Percentiles rank a stretch among this genome's conserved stretches.
Evolutionary conservation across 2,329 filamentous ascomycete species (phyloP).

Genomic region (Diaporthe velutina): DNA sequence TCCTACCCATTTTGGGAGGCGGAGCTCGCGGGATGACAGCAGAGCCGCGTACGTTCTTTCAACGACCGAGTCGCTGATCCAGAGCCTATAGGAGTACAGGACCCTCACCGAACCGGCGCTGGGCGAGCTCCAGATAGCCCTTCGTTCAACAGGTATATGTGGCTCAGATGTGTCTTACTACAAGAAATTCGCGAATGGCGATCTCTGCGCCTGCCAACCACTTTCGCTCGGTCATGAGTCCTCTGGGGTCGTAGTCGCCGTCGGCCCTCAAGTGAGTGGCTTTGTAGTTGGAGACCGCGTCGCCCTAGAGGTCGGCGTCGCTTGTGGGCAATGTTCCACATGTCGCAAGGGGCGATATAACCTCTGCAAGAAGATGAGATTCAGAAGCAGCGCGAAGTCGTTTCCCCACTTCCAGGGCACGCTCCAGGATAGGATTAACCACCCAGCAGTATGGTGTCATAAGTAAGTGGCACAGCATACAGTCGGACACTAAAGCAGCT

Average conservation of each 20-base stretch:
- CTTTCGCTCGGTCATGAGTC: constrained; percentile 75
- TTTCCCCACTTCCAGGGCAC: constrained; percentile 75
- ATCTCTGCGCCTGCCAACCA: constrained; percentile 75
- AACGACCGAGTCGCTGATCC: constrained; percentile 39
- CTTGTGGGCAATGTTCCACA: constrained; percentile 64
- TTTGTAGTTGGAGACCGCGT: constrained; percentile 70
- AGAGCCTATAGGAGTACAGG: constrained; percentile 59
- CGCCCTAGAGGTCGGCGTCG: constrained; percentile 69
- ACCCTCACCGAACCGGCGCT: constrained; percentile 59
- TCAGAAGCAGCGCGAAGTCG: constrained; percentile 72
- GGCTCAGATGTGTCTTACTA: constrained; percentile 80
- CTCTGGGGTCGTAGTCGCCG: constrained; percentile 68
- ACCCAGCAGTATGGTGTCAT: constrained; percentile 73
- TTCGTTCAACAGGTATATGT: constrained; percentile 77
- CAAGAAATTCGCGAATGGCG: constrained; percentile 79
- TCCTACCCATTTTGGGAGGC: constrained; percentile 28
- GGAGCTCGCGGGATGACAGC: constrained; percentile 30
- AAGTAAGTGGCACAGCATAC: constrained; percentile 58
- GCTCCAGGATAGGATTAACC: constrained; percentile 73
- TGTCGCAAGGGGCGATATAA: constrained; percentile 71
- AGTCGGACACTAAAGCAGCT: background rate
- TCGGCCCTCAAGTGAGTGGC: constrained; percentile 65
- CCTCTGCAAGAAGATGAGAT: constrained; percentile 72
- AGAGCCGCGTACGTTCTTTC: constrained; percentile 33
- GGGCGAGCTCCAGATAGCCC: constrained; percentile 73